A percentile compares a stretch with the other conserved stretches of the same genome.
Conservation (phyloP, 1,139 yeast species). For the Suhomyces ambrosiae region DNA sequence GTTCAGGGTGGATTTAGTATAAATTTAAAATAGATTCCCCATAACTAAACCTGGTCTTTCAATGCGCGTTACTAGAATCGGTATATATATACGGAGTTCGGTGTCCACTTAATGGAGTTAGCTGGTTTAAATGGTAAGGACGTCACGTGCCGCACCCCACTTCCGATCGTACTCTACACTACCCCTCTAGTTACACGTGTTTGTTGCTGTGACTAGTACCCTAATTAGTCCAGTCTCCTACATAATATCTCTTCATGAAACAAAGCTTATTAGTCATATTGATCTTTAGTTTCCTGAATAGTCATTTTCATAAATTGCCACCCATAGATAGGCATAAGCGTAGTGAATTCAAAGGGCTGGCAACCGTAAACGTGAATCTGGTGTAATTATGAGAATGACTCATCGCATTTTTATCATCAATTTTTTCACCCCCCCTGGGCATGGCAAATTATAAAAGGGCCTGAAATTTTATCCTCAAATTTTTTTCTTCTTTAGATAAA, state of each 20-base stretch:
- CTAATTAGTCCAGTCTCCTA: no score
- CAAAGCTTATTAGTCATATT: no score
- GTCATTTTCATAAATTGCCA: neutral
- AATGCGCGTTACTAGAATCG: no score
- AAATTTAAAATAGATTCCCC: no score
- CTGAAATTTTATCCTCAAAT: slow-evolving; percentile 4
- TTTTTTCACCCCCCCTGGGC: slow-evolving; percentile 12
- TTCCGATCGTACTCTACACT: neutral
- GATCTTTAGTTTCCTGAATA: no score
- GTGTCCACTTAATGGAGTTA: no score
- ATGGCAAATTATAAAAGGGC: slow-evolving; percentile 11
- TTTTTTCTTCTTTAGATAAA: slow-evolving; percentile 12
- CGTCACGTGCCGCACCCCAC: neutral
- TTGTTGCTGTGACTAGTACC: slow-evolving; percentile 6
- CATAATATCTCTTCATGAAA: no score
- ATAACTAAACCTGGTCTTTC: no score
- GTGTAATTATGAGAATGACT: slow-evolving; percentile 8
- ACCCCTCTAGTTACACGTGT: slow-evolving; percentile 12
- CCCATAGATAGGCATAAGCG: neutral
- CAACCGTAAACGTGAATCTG: neutral
- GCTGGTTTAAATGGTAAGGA: no score
- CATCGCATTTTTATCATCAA: slow-evolving; percentile 13
- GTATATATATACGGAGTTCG: no score
- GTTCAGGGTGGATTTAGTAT: no score
- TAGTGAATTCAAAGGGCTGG: neutral